Percentiles rank a stretch among this genome's conserved stretches.
Conservation (phyloP, 1,139 yeast species). For the Diutina siamensis region DNA sequence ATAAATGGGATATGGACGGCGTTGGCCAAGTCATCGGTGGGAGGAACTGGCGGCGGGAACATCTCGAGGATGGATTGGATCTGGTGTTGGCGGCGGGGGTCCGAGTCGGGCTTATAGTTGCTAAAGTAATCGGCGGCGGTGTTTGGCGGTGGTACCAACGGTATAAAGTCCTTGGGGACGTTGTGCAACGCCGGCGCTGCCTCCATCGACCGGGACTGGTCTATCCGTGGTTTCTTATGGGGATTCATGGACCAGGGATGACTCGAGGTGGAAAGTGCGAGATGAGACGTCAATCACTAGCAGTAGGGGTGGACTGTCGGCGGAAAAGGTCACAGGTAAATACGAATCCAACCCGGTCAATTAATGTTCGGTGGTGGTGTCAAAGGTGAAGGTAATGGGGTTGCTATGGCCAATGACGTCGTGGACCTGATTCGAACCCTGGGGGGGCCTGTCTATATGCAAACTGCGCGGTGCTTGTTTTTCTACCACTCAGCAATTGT, state of each 20-base stretch:
- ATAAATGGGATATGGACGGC: constrained; percentile 6
- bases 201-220: not conserved
- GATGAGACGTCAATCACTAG: too few relatives aligned
- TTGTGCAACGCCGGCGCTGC: constrained; percentile 13
- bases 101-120: constrained; percentile 18
- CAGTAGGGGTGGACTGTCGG: too few relatives aligned
- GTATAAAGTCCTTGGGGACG: constrained; percentile 28
- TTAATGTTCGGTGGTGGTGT: not conserved
- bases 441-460: not conserved
- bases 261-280: not conserved
- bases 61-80: constrained; percentile 17
- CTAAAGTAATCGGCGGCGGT: constrained; percentile 23
- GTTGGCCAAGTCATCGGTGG: constrained; percentile 7
- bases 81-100: constrained; percentile 14
- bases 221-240: not conserved
- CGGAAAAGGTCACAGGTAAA: too few relatives aligned
- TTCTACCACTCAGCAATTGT: not conserved
- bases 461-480: not conserved
- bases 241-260: not conserved
- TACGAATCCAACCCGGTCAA: too few relatives aligned
- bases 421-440: too few relatives aligned
- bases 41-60: constrained; percentile 29
- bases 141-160: constrained; percentile 25
- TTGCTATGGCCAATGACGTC: too few relatives aligned
- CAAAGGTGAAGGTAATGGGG: too few relatives aligned